Conservation (phyloP, 2,329 filamentous ascomycete species). For the Pyricularia sp. region DNA sequence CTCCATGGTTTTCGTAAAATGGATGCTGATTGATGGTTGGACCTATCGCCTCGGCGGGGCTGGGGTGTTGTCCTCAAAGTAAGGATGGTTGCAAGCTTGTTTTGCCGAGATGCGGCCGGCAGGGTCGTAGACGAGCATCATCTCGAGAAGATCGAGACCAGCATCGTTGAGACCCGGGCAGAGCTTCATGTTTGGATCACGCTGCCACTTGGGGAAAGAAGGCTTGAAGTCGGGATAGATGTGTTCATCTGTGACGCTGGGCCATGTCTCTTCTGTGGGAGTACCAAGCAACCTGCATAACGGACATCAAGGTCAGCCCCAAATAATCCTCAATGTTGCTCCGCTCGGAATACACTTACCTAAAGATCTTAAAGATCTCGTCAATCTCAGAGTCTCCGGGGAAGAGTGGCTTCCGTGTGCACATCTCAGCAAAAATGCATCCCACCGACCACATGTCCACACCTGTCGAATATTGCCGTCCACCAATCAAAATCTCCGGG, state of each 20-base stretch:
- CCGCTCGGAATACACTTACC: slow-evolving; percentile 31
- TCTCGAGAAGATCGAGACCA: slow-evolving; percentile 51
- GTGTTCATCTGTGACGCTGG: slow-evolving; percentile 50
- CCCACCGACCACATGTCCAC: slow-evolving; percentile 90
- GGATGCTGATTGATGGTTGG: not conserved
- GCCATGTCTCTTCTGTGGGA: slow-evolving; percentile 67
- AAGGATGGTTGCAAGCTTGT: slow-evolving; percentile 71
- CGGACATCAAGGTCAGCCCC: not conserved
- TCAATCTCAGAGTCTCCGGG: slow-evolving; percentile 85
- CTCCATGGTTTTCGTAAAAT: not conserved
- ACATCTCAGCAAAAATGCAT: slow-evolving; percentile 89
- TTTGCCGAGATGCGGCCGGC: slow-evolving; percentile 76
- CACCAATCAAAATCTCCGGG: slow-evolving; percentile 75
- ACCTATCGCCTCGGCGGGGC: slow-evolving; percentile 5
- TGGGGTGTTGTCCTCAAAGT: slow-evolving; percentile 42
- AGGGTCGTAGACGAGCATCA: slow-evolving; percentile 71
- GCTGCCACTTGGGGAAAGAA: slow-evolving; percentile 76
- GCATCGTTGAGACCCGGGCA: slow-evolving; percentile 58
- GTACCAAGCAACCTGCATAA: slow-evolving; percentile 57
- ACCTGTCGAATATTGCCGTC: slow-evolving; percentile 81
- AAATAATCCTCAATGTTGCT: not conserved
- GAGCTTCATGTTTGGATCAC: slow-evolving; percentile 48
- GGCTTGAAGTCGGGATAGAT: slow-evolving; percentile 83
- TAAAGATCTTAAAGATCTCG: slow-evolving; percentile 91
- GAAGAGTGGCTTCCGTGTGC: slow-evolving; percentile 77